A percentile compares a stretch with the other conserved stretches of the same genome.
phyloP scores from a whole-genome alignment of 805 yeast species.

The Monosporozyma unispora region DNA sequence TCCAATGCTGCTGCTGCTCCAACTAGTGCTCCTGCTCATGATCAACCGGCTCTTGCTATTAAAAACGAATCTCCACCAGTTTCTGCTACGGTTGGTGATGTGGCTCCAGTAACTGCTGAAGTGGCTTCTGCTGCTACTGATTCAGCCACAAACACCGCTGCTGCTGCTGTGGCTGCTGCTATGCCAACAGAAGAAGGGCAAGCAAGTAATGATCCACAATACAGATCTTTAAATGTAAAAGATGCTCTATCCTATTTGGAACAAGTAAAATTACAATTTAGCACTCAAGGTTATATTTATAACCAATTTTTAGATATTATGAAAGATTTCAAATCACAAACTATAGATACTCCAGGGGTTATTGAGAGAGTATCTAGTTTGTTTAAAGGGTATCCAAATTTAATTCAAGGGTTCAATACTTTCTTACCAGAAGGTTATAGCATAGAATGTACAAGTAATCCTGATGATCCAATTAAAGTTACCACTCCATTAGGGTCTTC shows the following conservation, averaged over 20 bases:
- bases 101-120: not conserved
- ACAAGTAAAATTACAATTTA: constrained; percentile 89
- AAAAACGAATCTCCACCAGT: not conserved
- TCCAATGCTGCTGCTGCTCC: constrained; percentile 14
- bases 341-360: constrained; percentile 96
- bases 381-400: constrained; percentile 85
- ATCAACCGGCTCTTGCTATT: not conserved
- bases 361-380: constrained; percentile 88
- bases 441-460: constrained; percentile 83
- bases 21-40: not conserved
- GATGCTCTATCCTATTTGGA: constrained; percentile 94
- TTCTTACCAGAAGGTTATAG: constrained; percentile 94
- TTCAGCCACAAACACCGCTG: not conserved
- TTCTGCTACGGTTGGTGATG: not conserved
- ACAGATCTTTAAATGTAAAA: constrained; percentile 84
- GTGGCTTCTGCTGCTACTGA: constrained; percentile 2
- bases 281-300: constrained; percentile 88
- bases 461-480: constrained; percentile 85
- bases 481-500: constrained; percentile 88
- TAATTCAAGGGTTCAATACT: constrained; percentile 96
- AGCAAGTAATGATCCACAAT: constrained; percentile 26
- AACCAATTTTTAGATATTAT: constrained; percentile 93
- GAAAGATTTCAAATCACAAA: constrained; percentile 97
- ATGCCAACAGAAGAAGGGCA: constrained; percentile 5
- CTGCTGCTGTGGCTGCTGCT: constrained; percentile 7